Evolutionary conservation across 805 yeast genomes (phyloP).

Genomic region (Saccharomycopsis amapae): DNA sequence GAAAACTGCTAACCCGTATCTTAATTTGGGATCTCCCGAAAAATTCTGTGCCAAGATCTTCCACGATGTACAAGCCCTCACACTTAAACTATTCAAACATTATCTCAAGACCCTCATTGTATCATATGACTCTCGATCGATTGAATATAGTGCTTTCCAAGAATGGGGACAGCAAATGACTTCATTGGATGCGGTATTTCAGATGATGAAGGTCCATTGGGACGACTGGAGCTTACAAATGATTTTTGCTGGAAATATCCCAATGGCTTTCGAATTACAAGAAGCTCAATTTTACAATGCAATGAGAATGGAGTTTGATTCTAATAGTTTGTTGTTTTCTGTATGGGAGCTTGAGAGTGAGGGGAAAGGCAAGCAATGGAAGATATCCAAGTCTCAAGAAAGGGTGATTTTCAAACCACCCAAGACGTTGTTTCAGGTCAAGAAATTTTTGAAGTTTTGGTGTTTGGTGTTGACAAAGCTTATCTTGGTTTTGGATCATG

Average conservation of each 20-base stretch:
- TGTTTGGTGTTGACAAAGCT: slow-evolving; percentile 9
- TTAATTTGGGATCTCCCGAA: neutral
- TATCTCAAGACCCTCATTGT: neutral
- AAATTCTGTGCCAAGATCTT: neutral
- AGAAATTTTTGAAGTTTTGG: slow-evolving; percentile 19
- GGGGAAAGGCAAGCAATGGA: slow-evolving; percentile 1
- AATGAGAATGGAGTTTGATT: neutral
- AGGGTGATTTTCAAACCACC: slow-evolving; percentile 4
- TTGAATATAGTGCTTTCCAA: neutral
- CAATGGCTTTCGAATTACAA: neutral
- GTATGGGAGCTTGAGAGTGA: neutral
- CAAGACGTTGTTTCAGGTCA: slow-evolving; percentile 8
- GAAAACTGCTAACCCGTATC: neutral
- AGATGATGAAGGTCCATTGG: slow-evolving; percentile 1
- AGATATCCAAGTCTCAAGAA: slow-evolving; percentile 4
- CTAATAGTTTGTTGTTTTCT: neutral
- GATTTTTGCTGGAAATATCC: neutral
- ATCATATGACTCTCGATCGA: neutral
- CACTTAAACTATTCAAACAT: neutral
- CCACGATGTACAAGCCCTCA: neutral
- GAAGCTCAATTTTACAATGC: neutral
- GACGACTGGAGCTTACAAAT: neutral
- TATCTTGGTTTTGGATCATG: neutral
- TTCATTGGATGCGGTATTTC: neutral
- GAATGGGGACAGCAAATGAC: neutral